phyloP scores from a whole-genome alignment of 202 grass and related monocot species.

The Schoenoplectus tabernaemontani region DNA sequence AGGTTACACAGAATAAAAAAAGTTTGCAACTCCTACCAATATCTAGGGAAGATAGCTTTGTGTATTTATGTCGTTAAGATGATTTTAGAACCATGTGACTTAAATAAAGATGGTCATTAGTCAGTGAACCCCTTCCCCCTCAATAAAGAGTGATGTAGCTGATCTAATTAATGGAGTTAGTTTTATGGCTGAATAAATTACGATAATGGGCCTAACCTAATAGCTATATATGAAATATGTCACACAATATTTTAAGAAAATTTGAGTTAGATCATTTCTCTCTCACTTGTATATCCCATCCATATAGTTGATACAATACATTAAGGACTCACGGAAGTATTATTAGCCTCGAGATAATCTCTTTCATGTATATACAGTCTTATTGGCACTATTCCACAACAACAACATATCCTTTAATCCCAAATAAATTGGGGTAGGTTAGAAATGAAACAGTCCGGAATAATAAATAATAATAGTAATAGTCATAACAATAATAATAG shows the following conservation, averaged over 20 bases:
- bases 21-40: neutral
- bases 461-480: too few species aligned
- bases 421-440: too few species aligned
- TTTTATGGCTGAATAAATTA: constrained; percentile 10
- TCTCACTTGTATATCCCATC: neutral
- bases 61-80: neutral
- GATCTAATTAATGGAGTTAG: constrained; percentile 20
- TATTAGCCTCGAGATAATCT: neutral
- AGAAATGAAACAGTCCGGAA: too few species aligned
- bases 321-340: neutral
- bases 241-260: neutral
- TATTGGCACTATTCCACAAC: neutral
- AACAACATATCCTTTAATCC: too few species aligned
- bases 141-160: neutral
- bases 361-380: neutral
- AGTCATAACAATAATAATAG: too few species aligned
- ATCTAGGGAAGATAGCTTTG: neutral
- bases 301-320: neutral
- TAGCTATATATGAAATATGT: neutral
- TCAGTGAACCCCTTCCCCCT: neutral
- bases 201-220: neutral
- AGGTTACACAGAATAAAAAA: neutral
- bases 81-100: neutral
- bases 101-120: neutral
- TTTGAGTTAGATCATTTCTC: neutral